Percentiles rank a stretch among this genome's conserved stretches.
Conservation (phyloP, 345 rosid species). For the Eucalyptus camaldulensis region DNA sequence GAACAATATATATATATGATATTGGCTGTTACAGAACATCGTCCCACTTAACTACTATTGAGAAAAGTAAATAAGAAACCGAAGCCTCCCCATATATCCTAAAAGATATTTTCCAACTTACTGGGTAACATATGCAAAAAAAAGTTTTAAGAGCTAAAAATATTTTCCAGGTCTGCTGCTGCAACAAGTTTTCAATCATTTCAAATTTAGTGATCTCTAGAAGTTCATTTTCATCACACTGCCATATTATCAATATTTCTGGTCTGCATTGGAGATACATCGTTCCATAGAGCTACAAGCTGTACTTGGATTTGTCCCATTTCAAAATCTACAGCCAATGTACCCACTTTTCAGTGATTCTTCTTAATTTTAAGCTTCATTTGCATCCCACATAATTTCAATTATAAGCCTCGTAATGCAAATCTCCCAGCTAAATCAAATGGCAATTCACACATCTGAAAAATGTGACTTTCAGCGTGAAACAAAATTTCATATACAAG, state of each 20-base stretch:
- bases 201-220: neutral
- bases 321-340: neutral
- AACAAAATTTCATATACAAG: neutral
- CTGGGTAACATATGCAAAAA: neutral
- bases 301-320: neutral
- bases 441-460: neutral
- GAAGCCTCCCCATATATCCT: neutral
- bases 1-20: neutral
- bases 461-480: neutral
- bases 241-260: neutral
- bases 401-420: neutral
- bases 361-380: neutral
- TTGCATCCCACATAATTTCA: neutral
- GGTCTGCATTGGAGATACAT: neutral
- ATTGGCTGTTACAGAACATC: neutral
- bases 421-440: neutral
- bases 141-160: neutral
- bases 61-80: neutral
- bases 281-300: neutral
- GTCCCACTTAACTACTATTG: neutral
- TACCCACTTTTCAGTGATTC: neutral
- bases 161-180: neutral
- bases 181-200: neutral
- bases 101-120: neutral
- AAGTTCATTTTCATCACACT: neutral